Base-by-base conservation (phyloP, 2,329 filamentous ascomycete genomes). In the Cladophialophora immunda region DNA sequence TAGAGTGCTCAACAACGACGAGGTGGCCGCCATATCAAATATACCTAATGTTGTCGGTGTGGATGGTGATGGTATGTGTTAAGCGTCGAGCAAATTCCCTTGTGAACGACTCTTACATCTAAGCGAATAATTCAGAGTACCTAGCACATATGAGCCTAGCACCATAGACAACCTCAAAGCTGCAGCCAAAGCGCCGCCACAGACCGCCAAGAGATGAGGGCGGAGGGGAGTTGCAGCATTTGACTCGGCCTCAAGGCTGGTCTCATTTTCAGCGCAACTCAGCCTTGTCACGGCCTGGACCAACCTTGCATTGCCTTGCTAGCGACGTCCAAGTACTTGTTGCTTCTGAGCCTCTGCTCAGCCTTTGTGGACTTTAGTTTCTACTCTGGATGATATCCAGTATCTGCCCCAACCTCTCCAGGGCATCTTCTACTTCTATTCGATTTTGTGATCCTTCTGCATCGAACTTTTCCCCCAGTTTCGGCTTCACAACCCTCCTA, bases 341-440 rank as follows among this genome's bases (percentile, higher is more conserved):
- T 50, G 45, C 45, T 13, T 50, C 45, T 56, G 27, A 56, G 50
- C 19, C 32, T 45, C 27, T 38, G 27, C 29, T 54, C 4, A 30
- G 53, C 27, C 59, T 53, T 57, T 57, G 30, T 45, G 55, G 22
- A 8, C 8, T 58, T 56, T 47, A 9, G 45, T 62, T 59, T 15
- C 19, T 30, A 47, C 52, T 68, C 65, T 68, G 68, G 54, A 70
- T 70, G 68, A 65, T 68, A 66, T 56, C 61, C 36, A 62, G 63
- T 13, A 62, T 60, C 34, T 59, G 59, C 57, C 68, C 68, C 55
- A 67, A 47, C 32, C 34, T 60, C 54, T 58, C 27, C 19, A 58
- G 68, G 68, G 68, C 57, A 65, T 66, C 57, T 57, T 66, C 27
- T n/a, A 38, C 58, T 56, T 25, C 38, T 58, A 36, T 64, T 55